Percentiles rank a stretch among this genome's conserved stretches.
Conservation (phyloP, 441 rosid genomes). For the Corymbia calophylla region DNA sequence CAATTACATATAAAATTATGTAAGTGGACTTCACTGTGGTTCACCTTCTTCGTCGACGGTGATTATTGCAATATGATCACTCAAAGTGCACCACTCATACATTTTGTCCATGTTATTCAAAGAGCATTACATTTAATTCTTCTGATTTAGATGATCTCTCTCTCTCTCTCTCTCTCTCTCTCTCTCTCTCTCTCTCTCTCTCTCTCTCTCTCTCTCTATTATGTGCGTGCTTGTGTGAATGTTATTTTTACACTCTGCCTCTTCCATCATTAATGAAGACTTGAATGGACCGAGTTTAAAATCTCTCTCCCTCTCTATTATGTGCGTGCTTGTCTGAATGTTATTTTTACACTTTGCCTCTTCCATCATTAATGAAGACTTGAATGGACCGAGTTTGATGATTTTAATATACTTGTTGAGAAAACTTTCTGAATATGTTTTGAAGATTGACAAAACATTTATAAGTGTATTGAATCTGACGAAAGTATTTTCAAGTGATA, state of each 20-base stretch:
- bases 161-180: no score
- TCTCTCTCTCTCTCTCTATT: background rate
- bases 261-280: no score
- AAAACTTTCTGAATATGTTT: background rate
- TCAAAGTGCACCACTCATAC: background rate
- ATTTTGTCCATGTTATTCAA: background rate
- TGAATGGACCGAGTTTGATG: background rate
- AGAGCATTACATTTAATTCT: no score
- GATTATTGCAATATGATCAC: background rate
- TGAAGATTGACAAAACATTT: background rate
- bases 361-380: no score
- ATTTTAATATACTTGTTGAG: background rate
- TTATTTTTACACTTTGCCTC: background rate
- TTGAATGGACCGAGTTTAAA: background rate
- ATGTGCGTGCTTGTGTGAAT: background rate
- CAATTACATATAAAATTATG: background rate
- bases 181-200: background rate
- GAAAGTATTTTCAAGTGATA: background rate
- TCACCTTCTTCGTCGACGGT: background rate
- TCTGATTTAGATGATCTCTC: no score
- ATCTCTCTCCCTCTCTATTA: background rate
- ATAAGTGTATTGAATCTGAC: no score
- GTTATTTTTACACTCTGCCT: background rate
- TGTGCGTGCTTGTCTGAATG: background rate
- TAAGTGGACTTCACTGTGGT: background rate